These are phyloP conservation scores for Leccinum imitatum DNA, from an alignment of 768 basidiomycete species.

Conservation along the genomic window DNA sequence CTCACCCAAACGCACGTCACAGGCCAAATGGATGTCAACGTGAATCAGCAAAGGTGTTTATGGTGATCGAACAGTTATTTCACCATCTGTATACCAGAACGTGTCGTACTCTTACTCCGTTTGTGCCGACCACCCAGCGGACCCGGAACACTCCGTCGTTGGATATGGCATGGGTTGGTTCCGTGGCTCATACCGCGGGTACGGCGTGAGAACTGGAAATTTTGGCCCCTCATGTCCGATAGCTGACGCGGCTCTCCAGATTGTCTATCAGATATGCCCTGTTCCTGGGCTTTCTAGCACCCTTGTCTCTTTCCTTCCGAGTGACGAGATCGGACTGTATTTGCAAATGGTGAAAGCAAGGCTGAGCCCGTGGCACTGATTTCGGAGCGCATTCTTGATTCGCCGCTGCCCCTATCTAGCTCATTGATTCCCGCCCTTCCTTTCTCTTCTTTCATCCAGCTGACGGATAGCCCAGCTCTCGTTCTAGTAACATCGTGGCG, in stretches of 20 bases:
- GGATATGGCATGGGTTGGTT: slow-evolving; percentile 48
- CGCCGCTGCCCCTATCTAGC: slow-evolving; percentile 14
- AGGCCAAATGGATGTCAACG: not conserved
- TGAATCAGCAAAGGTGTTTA: slow-evolving; percentile 36
- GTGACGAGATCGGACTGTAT: slow-evolving; percentile 36
- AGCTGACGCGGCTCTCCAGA: slow-evolving; percentile 25
- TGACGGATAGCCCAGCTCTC: slow-evolving; percentile 1
- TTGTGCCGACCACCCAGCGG: slow-evolving; percentile 1
- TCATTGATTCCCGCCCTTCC: not conserved
- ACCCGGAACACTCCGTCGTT: slow-evolving; percentile 27
- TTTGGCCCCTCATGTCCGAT: not conserved
- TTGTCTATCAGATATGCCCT: slow-evolving; percentile 35
- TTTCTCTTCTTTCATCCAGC: not conserved
- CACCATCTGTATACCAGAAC: slow-evolving; percentile 28
- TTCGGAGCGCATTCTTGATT: slow-evolving; percentile 24
- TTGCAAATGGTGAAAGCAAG: slow-evolving; percentile 33
- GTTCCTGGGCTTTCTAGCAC: slow-evolving; percentile 38
- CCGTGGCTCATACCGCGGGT: slow-evolving; percentile 38
- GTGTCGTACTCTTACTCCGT: slow-evolving; percentile 35
- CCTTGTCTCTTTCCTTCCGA: slow-evolving; percentile 33
- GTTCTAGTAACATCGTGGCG: not conserved
- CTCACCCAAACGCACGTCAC: no score
- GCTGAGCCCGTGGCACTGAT: slow-evolving; percentile 9
- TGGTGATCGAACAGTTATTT: slow-evolving; percentile 35
- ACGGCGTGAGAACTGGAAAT: slow-evolving; percentile 33